phyloP scores from a whole-genome alignment of 179 eudicot species.

The Monotropa hypopitys region DNA sequence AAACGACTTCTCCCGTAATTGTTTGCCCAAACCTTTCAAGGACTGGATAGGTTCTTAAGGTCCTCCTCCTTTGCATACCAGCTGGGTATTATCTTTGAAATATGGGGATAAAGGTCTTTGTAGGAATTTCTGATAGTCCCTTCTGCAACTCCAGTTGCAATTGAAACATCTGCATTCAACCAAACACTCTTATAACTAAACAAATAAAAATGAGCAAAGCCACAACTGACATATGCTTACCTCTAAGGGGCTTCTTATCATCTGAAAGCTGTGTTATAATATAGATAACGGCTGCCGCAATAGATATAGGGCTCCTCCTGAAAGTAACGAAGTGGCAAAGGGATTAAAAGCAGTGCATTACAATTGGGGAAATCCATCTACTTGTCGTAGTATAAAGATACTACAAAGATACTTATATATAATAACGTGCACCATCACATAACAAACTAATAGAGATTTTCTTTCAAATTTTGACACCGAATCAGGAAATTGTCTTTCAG shows the following conservation, averaged over 20 bases:
- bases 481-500: neutral
- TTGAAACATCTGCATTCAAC: constrained; percentile 31
- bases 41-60: constrained; percentile 34
- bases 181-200: neutral
- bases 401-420: neutral
- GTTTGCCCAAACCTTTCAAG: constrained; percentile 14
- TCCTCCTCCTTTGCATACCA: constrained; percentile 54
- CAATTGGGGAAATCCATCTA: neutral
- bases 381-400: neutral
- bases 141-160: constrained; percentile 64
- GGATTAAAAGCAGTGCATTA: neutral
- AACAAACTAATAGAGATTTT: neutral
- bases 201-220: no score
- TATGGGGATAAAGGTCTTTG: constrained; percentile 50
- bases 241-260: constrained; percentile 42
- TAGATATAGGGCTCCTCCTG: constrained; percentile 77
- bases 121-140: constrained; percentile 53
- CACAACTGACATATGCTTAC: constrained; percentile 11
- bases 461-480: neutral
- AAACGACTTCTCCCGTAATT: neutral
- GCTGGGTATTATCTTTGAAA: constrained; percentile 41
- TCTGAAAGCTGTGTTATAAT: constrained; percentile 44
- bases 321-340: neutral
- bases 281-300: constrained; percentile 74
- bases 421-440: neutral